phyloP scores from a whole-genome alignment of 2,329 filamentous ascomycete species.

The Paramyrothecium sp. region DNA sequence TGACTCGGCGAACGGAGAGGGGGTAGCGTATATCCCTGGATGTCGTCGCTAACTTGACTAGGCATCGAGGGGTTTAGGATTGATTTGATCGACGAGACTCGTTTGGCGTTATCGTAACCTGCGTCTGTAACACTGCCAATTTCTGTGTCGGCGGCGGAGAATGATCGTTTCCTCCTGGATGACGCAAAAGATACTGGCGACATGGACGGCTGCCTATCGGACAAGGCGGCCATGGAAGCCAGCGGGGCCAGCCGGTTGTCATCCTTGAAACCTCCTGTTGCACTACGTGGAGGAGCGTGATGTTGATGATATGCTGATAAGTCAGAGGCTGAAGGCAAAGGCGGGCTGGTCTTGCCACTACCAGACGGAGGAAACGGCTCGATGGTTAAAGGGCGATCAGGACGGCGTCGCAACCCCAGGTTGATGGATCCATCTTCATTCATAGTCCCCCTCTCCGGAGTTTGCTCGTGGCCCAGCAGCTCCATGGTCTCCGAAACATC shows the following conservation, averaged over 20 bases:
- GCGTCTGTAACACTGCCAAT: slow-evolving; percentile 30
- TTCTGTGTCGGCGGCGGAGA: slow-evolving; percentile 59
- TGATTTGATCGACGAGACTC: slow-evolving; percentile 73
- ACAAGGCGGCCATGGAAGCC: slow-evolving; percentile 40
- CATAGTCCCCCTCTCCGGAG: slow-evolving; percentile 51
- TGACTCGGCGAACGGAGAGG: slow-evolving; percentile 42
- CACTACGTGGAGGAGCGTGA: slow-evolving; percentile 33
- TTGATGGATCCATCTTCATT: slow-evolving; percentile 67
- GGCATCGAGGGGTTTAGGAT: slow-evolving; percentile 61
- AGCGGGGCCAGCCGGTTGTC: slow-evolving; percentile 60
- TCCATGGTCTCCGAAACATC: slow-evolving; percentile 47
- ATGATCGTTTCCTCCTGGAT: slow-evolving; percentile 64
- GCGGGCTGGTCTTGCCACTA: slow-evolving; percentile 42
- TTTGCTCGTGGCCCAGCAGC: slow-evolving; percentile 33
- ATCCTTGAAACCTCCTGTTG: slow-evolving; percentile 43
- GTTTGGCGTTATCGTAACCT: slow-evolving; percentile 52
- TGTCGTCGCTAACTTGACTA: slow-evolving; percentile 30
- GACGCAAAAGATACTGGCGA: slow-evolving; percentile 58
- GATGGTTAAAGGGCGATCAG: slow-evolving; percentile 43
- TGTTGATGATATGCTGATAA: slow-evolving; percentile 51
- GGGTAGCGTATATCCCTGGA: slow-evolving; percentile 37
- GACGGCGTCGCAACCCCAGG: slow-evolving; percentile 53
- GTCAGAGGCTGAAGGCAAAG: slow-evolving; percentile 39
- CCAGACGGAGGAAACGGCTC: slow-evolving; percentile 44
- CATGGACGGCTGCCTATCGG: slow-evolving; percentile 55